phyloP scores from a whole-genome alignment of 805 yeast species.

The Nematodospora valgi region DNA sequence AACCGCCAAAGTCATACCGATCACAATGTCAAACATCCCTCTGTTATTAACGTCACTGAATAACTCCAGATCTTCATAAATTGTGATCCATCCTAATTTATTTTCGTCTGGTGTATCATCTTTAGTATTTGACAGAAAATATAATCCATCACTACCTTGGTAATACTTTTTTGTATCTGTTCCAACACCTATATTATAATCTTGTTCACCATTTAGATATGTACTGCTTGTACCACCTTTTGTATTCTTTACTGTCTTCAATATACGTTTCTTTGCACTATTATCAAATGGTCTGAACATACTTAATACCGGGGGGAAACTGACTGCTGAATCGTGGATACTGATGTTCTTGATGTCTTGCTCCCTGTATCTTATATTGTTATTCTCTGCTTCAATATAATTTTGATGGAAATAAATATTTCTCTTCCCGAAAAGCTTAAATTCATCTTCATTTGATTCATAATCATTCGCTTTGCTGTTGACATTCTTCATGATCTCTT shows the following conservation, averaged over 20 bases:
- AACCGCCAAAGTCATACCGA: constrained; percentile 52
- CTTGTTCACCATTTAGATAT: constrained; percentile 11
- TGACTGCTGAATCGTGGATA: constrained; percentile 15
- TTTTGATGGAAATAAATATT: constrained; percentile 38
- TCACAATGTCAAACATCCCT: constrained; percentile 53
- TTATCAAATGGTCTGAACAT: constrained; percentile 41
- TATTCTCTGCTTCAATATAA: constrained; percentile 19
- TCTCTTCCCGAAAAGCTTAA: constrained; percentile 30
- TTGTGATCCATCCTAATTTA: constrained; percentile 64
- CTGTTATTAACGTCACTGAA: constrained; percentile 18
- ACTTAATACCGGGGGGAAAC: constrained; percentile 30
- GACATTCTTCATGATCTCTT: constrained; percentile 13
- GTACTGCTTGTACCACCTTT: constrained; percentile 5
- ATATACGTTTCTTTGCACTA: constrained; percentile 33
- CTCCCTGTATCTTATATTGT: constrained; percentile 8
- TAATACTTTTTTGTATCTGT: constrained; percentile 29
- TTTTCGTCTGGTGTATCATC: constrained; percentile 62
- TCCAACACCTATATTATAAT: constrained; percentile 22
- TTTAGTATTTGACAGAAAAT: constrained; percentile 39
- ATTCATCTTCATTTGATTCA: constrained; percentile 8
- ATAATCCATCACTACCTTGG: constrained; percentile 55
- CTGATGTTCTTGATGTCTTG: constrained; percentile 24
- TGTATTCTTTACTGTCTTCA: constrained; percentile 27
- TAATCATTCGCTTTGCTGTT: neutral
- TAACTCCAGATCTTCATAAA: constrained; percentile 43